Percentiles rank a stretch among this genome's conserved stretches.
Evolutionary conservation across 805 yeast genomes (phyloP).

Genomic region (Nakazawaea ernobii): DNA sequence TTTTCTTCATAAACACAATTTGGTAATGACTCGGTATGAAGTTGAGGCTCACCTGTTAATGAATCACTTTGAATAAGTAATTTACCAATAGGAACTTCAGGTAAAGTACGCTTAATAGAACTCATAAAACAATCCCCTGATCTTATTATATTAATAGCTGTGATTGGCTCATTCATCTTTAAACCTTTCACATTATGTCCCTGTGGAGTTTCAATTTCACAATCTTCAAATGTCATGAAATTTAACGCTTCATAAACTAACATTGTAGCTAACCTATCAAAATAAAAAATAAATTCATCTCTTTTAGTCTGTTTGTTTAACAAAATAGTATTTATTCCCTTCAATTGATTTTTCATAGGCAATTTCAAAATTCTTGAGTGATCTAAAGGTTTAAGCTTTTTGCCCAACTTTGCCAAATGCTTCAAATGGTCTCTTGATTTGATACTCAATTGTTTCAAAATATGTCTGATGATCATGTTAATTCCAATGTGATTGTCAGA

Average conservation of each 20-base stretch:
- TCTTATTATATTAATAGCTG: constrained; percentile 76
- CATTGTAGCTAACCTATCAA: constrained; percentile 73
- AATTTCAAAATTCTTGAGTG: constrained; percentile 30
- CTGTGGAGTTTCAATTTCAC: constrained; percentile 24
- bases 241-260: constrained; percentile 68
- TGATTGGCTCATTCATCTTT: constrained; percentile 38
- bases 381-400: constrained; percentile 25
- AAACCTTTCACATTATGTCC: constrained; percentile 19
- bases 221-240: constrained; percentile 34
- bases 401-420: constrained; percentile 55
- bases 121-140: constrained; percentile 92
- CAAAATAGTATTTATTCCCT: constrained; percentile 67
- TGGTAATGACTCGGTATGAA: constrained; percentile 80
- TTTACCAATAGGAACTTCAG: constrained; percentile 78
- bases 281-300: constrained; percentile 80
- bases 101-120: constrained; percentile 69
- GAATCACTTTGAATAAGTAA: constrained; percentile 84
- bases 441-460: constrained; percentile 58
- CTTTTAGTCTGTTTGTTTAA: constrained; percentile 48
- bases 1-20: constrained; percentile 18
- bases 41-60: constrained; percentile 87
- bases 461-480: constrained; percentile 71
- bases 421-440: constrained; percentile 67
- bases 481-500: constrained; percentile 79
- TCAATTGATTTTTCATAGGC: constrained; percentile 57